Evolutionary conservation across 495 filamentous ascomycete genomes (phyloP).

Genomic region (Cryomyces antarcticus): DNA sequence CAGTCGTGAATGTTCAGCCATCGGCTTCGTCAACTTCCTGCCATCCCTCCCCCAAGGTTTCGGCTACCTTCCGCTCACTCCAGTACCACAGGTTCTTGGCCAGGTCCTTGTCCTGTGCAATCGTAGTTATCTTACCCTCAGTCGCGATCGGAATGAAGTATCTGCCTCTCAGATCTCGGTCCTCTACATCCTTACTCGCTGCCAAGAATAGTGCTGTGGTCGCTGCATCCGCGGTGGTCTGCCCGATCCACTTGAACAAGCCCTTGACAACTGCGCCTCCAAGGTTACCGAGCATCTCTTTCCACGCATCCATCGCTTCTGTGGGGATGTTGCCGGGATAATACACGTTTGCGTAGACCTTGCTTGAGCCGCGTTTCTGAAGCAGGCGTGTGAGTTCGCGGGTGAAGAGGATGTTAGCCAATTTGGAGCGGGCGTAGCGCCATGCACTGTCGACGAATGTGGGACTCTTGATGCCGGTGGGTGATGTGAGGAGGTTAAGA

Average conservation of each 20-base stretch:
- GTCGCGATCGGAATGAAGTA: conserved; percentile 22
- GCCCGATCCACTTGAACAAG: conserved; percentile 11
- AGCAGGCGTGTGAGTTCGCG: conserved; percentile 17
- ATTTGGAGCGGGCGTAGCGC: conserved; percentile 23
- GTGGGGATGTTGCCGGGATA: conserved; percentile 25
- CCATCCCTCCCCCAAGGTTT: not conserved
- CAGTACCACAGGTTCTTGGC: conserved; percentile 16
- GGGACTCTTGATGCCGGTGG: conserved; percentile 9
- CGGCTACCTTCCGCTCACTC: conserved; percentile 6
- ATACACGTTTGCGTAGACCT: conserved; percentile 10
- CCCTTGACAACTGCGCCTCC: conserved; percentile 6
- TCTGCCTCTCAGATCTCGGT: conserved; percentile 9
- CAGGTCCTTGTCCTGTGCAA: conserved; percentile 12
- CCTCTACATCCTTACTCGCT: conserved; percentile 8
- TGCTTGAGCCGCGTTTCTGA: conserved; percentile 2
- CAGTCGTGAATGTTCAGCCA: too few species aligned
- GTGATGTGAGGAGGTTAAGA: conserved; percentile 10
- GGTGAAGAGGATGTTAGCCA: conserved; percentile 25
- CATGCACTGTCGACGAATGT: not conserved
- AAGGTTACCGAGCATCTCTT: conserved; percentile 11
- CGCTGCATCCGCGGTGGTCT: conserved; percentile 19
- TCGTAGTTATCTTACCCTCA: conserved; percentile 6
- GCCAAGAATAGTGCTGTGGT: conserved; percentile 22
- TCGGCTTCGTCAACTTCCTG: not conserved
- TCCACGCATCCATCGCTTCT: conserved; percentile 18